Conservation (phyloP, 805 yeast genomes). For the Danielia reshetovae region DNA sequence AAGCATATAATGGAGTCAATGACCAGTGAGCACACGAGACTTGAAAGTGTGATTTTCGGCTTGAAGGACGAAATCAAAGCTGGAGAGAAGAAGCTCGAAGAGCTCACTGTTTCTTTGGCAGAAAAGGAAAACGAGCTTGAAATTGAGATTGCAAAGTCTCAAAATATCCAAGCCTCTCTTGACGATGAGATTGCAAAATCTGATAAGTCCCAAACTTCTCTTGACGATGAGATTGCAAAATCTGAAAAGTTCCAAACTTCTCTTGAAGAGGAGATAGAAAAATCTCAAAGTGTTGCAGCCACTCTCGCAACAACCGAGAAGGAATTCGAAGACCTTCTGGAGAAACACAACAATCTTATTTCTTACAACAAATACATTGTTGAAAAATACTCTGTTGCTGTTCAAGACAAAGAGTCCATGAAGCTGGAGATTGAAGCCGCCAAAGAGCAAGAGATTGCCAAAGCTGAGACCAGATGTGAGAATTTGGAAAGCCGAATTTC, state of each 20-base stretch:
- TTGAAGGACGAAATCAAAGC: background rate
- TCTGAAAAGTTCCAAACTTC: background rate
- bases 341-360: constrained; percentile 1
- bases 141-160: background rate
- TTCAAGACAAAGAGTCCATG: constrained; percentile 1
- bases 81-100: background rate
- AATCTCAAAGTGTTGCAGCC: too few relatives aligned
- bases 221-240: background rate
- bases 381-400: constrained; percentile 1
- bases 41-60: background rate
- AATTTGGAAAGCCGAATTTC: background rate
- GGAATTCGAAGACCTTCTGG: background rate
- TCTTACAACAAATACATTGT: constrained; percentile 2
- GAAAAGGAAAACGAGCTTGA: background rate
- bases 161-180: background rate
- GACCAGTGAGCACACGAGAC: background rate
- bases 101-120: too few relatives aligned
- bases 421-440: constrained; percentile 1
- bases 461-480: background rate
- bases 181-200: background rate
- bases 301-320: background rate
- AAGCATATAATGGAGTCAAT: background rate
- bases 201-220: background rate
- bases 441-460: background rate
- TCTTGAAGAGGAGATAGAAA: background rate